phyloP scores from a whole-genome alignment of 2,329 filamentous ascomycete species.

The Aspergillus brasiliensis region DNA sequence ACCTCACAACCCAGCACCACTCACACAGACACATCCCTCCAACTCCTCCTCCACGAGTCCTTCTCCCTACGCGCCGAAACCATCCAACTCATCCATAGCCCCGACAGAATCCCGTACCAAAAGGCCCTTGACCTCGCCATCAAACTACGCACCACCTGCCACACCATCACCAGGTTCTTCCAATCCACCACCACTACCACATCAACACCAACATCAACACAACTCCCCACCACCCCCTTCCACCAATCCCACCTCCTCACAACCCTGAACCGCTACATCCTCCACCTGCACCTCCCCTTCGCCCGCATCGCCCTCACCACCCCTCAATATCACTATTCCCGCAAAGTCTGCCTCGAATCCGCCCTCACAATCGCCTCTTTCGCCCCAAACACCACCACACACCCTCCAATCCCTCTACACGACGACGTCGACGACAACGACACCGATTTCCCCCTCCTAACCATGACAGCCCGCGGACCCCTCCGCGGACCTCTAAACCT shows the following conservation, averaged over 20 bases:
- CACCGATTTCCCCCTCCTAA: conserved; percentile 19
- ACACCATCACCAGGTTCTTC: conserved; percentile 8
- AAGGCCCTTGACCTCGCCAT: conserved; percentile 17
- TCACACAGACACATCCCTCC: conserved; percentile 26
- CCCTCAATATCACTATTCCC: conserved; percentile 21
- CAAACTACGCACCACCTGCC: conserved; percentile 17
- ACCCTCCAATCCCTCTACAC: too few species aligned
- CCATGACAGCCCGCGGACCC: conserved; percentile 17
- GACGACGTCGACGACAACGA: too few species aligned
- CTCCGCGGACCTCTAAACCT: conserved; percentile 26
- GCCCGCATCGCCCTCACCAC: conserved; percentile 14
- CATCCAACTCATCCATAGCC: conserved; percentile 9
- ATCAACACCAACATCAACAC: neutral
- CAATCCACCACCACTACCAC: neutral
- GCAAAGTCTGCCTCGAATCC: conserved; percentile 22
- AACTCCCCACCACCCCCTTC: neutral
- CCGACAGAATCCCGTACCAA: conserved; percentile 15
- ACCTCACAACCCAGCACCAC: conserved; percentile 13
- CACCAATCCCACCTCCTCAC: conserved; percentile 20
- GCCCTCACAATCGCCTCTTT: conserved; percentile 22
- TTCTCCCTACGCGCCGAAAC: conserved; percentile 10
- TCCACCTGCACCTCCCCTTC: conserved; percentile 21
- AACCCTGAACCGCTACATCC: conserved; percentile 19
- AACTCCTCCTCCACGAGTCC: conserved; percentile 19
- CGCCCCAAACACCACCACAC: conserved; percentile 14